Conservation (phyloP, 768 basidiomycete genomes). For the Lactarius tabidus region DNA sequence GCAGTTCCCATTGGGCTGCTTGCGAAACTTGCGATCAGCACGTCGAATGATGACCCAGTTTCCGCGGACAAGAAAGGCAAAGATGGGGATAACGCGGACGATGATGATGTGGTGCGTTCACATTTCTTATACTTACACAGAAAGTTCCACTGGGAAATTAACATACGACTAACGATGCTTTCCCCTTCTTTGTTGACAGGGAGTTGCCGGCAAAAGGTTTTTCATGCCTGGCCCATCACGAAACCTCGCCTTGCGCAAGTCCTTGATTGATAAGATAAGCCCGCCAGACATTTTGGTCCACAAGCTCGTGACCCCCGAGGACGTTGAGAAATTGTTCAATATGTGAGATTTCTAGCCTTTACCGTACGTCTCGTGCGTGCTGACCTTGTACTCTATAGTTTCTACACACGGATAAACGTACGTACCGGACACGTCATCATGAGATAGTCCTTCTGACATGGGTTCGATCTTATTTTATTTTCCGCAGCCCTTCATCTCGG, state of each 20-base stretch:
- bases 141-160: conserved; percentile 20
- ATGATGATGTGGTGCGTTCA: conserved; percentile 28
- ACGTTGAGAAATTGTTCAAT: conserved; percentile 79
- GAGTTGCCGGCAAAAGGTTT: conserved; percentile 75
- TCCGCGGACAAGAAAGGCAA: conserved; percentile 14
- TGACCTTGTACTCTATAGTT: conserved; percentile 40
- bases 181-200: conserved; percentile 39
- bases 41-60: conserved; percentile 40
- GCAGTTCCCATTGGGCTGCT: conserved; percentile 74
- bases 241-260: conserved; percentile 63
- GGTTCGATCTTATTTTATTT: conserved; percentile 52
- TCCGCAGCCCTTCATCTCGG: conserved; percentile 71
- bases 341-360: conserved; percentile 49
- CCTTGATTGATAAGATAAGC: conserved; percentile 70
- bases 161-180: not conserved
- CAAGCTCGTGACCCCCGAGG: conserved; percentile 69
- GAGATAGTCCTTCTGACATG: conserved; percentile 33
- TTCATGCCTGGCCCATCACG: conserved; percentile 79
- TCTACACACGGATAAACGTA: conserved; percentile 67
- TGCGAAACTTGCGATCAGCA: conserved; percentile 64
- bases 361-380: conserved; percentile 1
- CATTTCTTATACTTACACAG: conserved; percentile 20
- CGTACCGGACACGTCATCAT: not conserved
- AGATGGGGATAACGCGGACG: conserved; percentile 29
- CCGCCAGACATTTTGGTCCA: conserved; percentile 81